A percentile compares a stretch with the other conserved stretches of the same genome.
Conservation (phyloP, 2,329 filamentous ascomycete species). For the Cordyceps farinosa region DNA sequence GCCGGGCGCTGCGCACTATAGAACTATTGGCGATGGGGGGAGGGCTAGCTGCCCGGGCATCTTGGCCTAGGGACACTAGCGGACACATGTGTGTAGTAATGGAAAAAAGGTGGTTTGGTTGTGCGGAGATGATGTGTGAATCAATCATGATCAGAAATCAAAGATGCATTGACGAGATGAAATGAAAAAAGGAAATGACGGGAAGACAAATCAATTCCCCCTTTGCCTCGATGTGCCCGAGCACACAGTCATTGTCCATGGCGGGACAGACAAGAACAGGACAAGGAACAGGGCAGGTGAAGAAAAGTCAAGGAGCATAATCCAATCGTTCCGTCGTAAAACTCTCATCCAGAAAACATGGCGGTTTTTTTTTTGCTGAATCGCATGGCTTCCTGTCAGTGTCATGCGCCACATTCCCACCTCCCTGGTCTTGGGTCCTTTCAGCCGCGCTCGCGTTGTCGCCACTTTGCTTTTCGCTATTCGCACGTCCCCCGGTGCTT, state of each 20-base stretch:
- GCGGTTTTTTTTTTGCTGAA: not conserved
- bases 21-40: not conserved
- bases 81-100: no score
- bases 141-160: no score
- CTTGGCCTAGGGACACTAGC: not conserved
- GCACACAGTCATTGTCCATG: no score
- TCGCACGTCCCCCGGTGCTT: not conserved
- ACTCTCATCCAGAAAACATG: not conserved
- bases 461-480: not conserved
- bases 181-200: no score
- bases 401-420: constrained; percentile 1
- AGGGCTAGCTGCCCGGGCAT: not conserved
- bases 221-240: no score
- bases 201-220: no score
- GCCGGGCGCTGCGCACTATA: not conserved
- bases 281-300: not conserved
- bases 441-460: not conserved
- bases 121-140: no score
- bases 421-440: constrained; percentile 5
- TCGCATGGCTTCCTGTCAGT: not conserved
- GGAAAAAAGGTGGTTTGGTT: no score
- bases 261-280: not conserved
- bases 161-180: no score
- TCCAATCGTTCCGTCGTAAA: not conserved
- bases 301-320: not conserved